Evolutionary conservation across 2,329 filamentous ascomycete genomes (phyloP), one percentile per base, ranked within the genome.

Genomic region (Sporothrix mexicana): DNA sequence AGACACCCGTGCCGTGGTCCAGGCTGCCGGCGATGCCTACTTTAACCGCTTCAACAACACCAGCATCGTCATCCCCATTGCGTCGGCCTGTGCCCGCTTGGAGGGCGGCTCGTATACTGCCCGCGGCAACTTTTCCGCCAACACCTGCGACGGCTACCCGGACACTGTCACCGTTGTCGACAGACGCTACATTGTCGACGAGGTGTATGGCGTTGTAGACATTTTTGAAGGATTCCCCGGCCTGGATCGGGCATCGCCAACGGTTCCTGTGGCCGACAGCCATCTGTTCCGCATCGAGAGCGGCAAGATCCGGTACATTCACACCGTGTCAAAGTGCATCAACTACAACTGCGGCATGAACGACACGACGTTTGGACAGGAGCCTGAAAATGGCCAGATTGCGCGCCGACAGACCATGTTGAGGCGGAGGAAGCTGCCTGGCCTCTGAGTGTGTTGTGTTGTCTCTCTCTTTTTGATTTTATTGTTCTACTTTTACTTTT

Each of bases 31-130:
- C 3, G 80, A 83, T 74, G 80, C 80, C 9, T 82, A 82, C 74
- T 76, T 82, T 36, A 78, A 80, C 72, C 79, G 82, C 77, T 83
- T 80, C 79, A 77, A 72, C 73, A 78, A 80, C 74, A 76, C 74
- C 57, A 79, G 74, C 20, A 73, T 78, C 23, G 76, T 75, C 0
- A 79, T 83, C 20, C 80, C 81, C 0, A 81, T 80, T 80, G 80
- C 80, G 9, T 78, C 77, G 10, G 77, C 73, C 25, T 78, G 77
- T 77, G 66, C 66, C 9, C 49, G 67, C 25, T 51, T 69, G 9
- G 67, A 57, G 67, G 67, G 67, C 67, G 67, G 67, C 15, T 69
- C 78, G 74, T 76, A 80, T 67, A 78, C 77, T 7, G 77, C 77
- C 0, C 73, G 76, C 3, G 74, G 75, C 57, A 74, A 69, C 51